Evolutionary conservation across 768 basidiomycete genomes (phyloP).

Genomic region (Kwoniella botswanensis): DNA sequence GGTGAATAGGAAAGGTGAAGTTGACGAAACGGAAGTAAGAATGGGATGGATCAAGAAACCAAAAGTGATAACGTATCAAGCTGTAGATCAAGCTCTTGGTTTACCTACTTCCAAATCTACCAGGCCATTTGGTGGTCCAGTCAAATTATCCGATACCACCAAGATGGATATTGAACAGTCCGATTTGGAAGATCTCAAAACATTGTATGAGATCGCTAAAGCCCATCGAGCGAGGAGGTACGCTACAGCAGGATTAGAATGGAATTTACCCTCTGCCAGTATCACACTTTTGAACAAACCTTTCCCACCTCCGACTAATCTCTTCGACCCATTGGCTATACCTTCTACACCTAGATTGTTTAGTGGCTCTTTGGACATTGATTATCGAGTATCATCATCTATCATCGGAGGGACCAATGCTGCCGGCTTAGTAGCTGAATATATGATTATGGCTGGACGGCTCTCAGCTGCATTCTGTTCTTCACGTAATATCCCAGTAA

Average conservation of each 20-base stretch:
- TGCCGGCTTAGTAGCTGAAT: slow-evolving; percentile 68
- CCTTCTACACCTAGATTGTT: slow-evolving; percentile 16
- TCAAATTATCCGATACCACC: neutral
- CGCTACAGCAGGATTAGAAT: slow-evolving; percentile 30
- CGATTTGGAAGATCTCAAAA: slow-evolving; percentile 38
- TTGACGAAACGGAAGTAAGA: slow-evolving; percentile 72
- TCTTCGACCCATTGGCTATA: slow-evolving; percentile 20
- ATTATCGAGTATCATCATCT: slow-evolving; percentile 14
- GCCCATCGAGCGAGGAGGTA: slow-evolving; percentile 33
- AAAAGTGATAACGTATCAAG: slow-evolving; percentile 68
- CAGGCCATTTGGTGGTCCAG: slow-evolving; percentile 36
- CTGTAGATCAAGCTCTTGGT: slow-evolving; percentile 63
- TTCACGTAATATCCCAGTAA: slow-evolving; percentile 67
- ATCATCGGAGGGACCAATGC: neutral
- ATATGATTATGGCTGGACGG: slow-evolving; percentile 79
- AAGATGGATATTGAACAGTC: neutral
- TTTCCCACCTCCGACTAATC: slow-evolving; percentile 17
- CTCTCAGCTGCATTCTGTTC: slow-evolving; percentile 73
- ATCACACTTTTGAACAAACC: slow-evolving; percentile 8
- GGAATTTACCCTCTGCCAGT: slow-evolving; percentile 18
- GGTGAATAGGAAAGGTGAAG: slow-evolving; percentile 66
- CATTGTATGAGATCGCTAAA: slow-evolving; percentile 24
- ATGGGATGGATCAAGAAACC: slow-evolving; percentile 77
- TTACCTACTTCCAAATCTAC: neutral
- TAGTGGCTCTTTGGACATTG: slow-evolving; percentile 3